A percentile compares a stretch with the other conserved stretches of the same genome.
These are phyloP conservation scores for Suhomyces wounanorum DNA, from an alignment of 1,139 yeast species.

Conservation along the genomic window DNA sequence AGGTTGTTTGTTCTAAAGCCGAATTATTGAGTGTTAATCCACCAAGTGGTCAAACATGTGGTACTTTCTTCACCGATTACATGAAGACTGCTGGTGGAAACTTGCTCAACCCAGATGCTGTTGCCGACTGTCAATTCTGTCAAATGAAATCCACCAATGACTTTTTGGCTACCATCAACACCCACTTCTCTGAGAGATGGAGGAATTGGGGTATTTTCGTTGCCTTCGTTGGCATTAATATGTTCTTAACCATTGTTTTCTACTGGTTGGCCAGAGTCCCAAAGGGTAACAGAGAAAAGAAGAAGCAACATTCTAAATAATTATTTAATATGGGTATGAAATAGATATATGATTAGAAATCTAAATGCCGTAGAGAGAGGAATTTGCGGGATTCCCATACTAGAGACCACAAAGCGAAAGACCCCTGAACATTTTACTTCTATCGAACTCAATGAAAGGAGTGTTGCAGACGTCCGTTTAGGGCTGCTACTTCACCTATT, in stretches of 20 bases:
- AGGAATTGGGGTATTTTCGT: constrained; percentile 66
- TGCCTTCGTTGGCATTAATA: constrained; percentile 25
- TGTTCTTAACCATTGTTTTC: constrained; percentile 23
- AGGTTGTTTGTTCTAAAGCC: constrained; percentile 45
- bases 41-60: constrained; percentile 54
- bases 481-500: too few relatives aligned
- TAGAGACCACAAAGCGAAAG: too few relatives aligned
- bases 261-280: constrained; percentile 35
- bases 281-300: constrained; percentile 32
- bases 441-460: too few relatives aligned
- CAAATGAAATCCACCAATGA: constrained; percentile 49
- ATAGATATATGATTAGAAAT: neutral
- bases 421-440: too few relatives aligned
- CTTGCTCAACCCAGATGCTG: constrained; percentile 42
- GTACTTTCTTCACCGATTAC: constrained; percentile 49
- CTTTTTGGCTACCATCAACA: constrained; percentile 46
- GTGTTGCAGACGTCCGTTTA: too few relatives aligned
- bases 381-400: neutral
- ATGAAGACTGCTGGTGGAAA: constrained; percentile 52
- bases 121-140: constrained; percentile 56
- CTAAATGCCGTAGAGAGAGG: too few relatives aligned
- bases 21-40: constrained; percentile 54
- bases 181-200: constrained; percentile 56
- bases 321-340: constrained; percentile 1
- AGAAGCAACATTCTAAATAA: constrained; percentile 13